phyloP scores from a whole-genome alignment of 345 rosid species.

The Syzygium oleosum region DNA sequence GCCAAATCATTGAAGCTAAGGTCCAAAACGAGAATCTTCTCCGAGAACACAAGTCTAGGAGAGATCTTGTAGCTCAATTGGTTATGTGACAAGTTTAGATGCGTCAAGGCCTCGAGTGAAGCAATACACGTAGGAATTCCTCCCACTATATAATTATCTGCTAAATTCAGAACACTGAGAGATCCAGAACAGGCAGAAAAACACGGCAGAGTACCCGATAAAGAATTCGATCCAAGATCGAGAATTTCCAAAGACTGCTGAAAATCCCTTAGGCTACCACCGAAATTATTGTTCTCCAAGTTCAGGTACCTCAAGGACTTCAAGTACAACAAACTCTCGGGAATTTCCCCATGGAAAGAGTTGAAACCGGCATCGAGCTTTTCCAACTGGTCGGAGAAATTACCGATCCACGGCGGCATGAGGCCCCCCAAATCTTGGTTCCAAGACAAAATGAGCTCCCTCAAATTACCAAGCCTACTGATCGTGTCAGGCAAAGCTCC shows the following conservation, averaged over 20 bases:
- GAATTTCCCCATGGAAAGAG: slow-evolving; percentile 58
- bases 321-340: slow-evolving; percentile 39
- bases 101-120: slow-evolving; percentile 40
- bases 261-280: slow-evolving; percentile 54
- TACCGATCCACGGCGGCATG: slow-evolving; percentile 62
- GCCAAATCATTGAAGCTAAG: slow-evolving; percentile 70
- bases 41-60: slow-evolving; percentile 58
- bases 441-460: slow-evolving; percentile 42
- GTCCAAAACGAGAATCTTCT: slow-evolving; percentile 70
- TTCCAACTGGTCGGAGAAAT: slow-evolving; percentile 47
- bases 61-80: slow-evolving; percentile 56
- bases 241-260: slow-evolving; percentile 53
- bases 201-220: slow-evolving; percentile 85
- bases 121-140: slow-evolving; percentile 89
- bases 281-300: slow-evolving; percentile 51
- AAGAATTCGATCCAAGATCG: slow-evolving; percentile 58
- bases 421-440: slow-evolving; percentile 50
- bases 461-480: slow-evolving; percentile 36
- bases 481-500: slow-evolving; percentile 52
- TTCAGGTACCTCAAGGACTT: slow-evolving; percentile 54
- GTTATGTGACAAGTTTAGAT: slow-evolving; percentile 66
- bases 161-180: slow-evolving; percentile 47
- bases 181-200: slow-evolving; percentile 48
- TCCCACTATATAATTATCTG: slow-evolving; percentile 60
- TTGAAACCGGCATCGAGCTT: slow-evolving; percentile 62